A percentile compares a stretch with the other conserved stretches of the same genome.
These are phyloP conservation scores for Trypanosoma boissoni DNA, from an alignment of 208 protist species.

Conservation along the genomic window DNA sequence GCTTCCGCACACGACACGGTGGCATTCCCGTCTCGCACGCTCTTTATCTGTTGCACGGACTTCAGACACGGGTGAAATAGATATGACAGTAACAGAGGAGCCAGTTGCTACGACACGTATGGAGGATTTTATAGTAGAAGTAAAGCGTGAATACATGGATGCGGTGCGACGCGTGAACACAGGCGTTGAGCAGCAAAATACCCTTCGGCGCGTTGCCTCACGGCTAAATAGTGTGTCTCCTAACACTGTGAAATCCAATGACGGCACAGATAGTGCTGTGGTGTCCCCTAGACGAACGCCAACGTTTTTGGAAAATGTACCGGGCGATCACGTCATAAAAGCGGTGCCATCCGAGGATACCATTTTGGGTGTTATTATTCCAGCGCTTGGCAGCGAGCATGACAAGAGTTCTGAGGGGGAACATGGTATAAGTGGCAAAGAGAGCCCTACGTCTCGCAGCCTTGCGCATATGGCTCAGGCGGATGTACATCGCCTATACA, in stretches of 20 bases:
- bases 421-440: no score
- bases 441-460: no score
- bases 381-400: no score
- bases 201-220: background rate
- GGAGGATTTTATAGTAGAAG: slow-evolving; percentile 4
- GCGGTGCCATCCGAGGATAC: no score
- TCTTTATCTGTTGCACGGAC: background rate
- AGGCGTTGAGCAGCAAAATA: slow-evolving; percentile 9
- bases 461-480: no score
- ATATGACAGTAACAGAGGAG: slow-evolving; percentile 13
- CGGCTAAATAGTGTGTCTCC: background rate
- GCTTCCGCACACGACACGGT: background rate
- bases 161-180: slow-evolving; percentile 7
- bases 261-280: no score
- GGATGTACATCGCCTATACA: no score
- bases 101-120: background rate
- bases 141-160: slow-evolving; percentile 16
- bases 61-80: background rate
- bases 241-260: background rate
- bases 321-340: no score
- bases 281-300: no score
- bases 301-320: no score
- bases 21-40: background rate
- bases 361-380: no score
- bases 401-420: no score